Conservation (phyloP, 1,284 basidiomycete genomes). For the Moniliella sp. region DNA sequence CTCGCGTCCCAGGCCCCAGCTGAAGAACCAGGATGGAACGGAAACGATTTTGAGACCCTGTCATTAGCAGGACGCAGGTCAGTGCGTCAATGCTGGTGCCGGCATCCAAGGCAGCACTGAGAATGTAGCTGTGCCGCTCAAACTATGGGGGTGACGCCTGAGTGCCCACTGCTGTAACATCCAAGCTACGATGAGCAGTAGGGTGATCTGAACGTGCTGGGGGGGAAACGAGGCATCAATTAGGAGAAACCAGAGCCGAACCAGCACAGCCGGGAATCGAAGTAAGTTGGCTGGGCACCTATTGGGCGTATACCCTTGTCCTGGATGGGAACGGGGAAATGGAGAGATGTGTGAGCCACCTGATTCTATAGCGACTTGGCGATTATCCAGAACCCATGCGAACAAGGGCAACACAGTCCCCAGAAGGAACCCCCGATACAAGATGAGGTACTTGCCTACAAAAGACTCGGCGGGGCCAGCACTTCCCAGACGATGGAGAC, state of each 20-base stretch:
- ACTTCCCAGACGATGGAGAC: conserved; percentile 38
- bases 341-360: conserved; percentile 23
- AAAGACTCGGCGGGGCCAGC: conserved; percentile 38
- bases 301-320: conserved; percentile 33
- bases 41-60: conserved; percentile 19
- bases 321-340: conserved; percentile 38
- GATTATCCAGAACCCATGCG: conserved; percentile 36
- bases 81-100: conserved; percentile 36
- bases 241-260: background rate
- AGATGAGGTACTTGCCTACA: conserved; percentile 35
- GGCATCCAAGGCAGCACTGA: conserved; percentile 38
- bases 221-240: no score
- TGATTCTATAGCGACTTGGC: no score
- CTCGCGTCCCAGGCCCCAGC: conserved; percentile 4
- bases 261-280: no score
- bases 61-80: conserved; percentile 34
- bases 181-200: conserved; percentile 34
- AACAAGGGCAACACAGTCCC: conserved; percentile 36
- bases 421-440: conserved; percentile 36
- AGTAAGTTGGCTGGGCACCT: conserved; percentile 36
- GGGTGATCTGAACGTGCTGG: conserved; percentile 35
- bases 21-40: conserved; percentile 6
- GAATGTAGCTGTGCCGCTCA: conserved; percentile 24
- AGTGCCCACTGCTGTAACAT: conserved; percentile 34
- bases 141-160: conserved; percentile 26